A percentile compares a stretch with the other conserved stretches of the same genome.
Conservation (phyloP, 1,284 basidiomycete species). For the Ustilago esculenta region DNA sequence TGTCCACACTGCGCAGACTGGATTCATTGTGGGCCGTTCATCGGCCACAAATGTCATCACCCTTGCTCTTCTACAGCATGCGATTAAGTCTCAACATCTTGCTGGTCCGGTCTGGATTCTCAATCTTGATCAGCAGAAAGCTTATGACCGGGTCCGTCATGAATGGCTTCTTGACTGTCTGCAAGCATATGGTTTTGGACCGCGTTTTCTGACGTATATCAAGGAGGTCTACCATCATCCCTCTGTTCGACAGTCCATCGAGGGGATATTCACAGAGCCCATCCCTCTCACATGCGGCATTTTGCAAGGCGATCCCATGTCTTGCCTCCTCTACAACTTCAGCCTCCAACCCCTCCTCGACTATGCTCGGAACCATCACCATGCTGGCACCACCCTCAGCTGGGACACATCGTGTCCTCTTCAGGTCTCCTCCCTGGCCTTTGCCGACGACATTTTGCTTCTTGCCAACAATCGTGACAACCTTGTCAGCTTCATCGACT, state of each 20-base stretch:
- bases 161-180: background rate
- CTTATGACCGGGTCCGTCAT: background rate
- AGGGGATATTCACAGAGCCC: background rate
- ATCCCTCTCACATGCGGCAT: conserved; percentile 1
- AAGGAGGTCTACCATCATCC: too few species aligned
- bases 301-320: conserved; percentile 1
- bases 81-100: too few species aligned
- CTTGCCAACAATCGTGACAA: too few species aligned
- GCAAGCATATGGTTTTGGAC: background rate
- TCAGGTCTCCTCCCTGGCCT: too few species aligned
- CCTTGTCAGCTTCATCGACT: background rate
- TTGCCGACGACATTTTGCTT: too few species aligned
- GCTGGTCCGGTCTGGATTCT: background rate
- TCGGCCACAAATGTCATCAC: too few species aligned
- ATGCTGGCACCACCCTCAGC: background rate
- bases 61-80: too few species aligned
- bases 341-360: background rate
- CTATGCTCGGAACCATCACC: conserved; percentile 1
- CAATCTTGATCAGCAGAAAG: conserved; percentile 1
- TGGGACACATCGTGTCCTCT: too few species aligned
- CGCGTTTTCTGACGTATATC: background rate
- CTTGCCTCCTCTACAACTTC: conserved; percentile 2
- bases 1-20: too few species aligned
- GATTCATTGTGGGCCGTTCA: too few species aligned
- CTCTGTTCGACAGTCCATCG: background rate